A percentile compares a stretch with the other conserved stretches of the same genome.
Conservation (phyloP, 305 asterid genomes). For the Fraxinus greggii region DNA sequence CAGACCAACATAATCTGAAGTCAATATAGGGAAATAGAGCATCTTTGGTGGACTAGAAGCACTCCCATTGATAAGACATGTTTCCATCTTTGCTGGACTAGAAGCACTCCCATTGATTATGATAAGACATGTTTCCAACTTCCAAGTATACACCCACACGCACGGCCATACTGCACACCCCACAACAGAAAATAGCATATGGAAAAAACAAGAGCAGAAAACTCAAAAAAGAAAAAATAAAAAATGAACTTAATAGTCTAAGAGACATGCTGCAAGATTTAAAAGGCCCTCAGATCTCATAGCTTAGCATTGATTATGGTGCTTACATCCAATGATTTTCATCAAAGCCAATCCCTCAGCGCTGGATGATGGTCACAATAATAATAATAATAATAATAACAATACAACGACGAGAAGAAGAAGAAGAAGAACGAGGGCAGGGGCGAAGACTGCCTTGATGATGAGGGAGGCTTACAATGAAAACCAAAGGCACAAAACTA, state of each 20-base stretch:
- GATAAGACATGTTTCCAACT: background rate
- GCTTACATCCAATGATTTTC: background rate
- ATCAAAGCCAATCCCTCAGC: slow-evolving; percentile 31
- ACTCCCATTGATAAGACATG: background rate
- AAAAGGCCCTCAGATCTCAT: background rate
- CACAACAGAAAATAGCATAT: background rate
- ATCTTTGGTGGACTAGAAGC: background rate
- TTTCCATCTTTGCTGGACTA: background rate
- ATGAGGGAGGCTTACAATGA: slow-evolving; percentile 33
- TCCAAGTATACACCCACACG: background rate
- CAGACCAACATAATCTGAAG: background rate
- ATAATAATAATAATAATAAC: slow-evolving; percentile 9
- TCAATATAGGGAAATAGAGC: background rate
- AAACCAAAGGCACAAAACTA: slow-evolving; percentile 22
- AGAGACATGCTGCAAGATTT: background rate
- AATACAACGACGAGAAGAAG: background rate
- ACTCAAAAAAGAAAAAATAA: background rate
- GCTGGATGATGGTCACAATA: background rate
- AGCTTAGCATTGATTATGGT: background rate
- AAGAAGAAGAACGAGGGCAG: background rate
- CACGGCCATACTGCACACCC: background rate
- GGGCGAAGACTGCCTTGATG: background rate
- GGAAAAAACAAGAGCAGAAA: background rate
- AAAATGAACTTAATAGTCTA: background rate
- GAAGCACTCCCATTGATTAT: background rate